Evolutionary conservation across 2,329 filamentous ascomycete genomes (phyloP).

Genomic region (Ascochyta lentis): DNA sequence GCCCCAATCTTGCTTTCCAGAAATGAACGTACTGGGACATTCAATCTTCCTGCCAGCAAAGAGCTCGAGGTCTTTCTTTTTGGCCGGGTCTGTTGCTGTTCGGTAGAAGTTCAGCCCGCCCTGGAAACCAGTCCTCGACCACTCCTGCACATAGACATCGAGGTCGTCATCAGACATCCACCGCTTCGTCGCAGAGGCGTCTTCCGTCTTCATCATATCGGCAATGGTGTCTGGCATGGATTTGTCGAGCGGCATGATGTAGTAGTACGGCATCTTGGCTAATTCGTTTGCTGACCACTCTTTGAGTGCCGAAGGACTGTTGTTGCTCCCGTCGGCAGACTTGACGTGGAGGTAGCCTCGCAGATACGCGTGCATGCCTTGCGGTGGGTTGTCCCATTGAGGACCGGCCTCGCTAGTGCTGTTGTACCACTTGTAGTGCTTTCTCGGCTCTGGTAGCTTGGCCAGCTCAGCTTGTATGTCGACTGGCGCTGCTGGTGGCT

Average conservation of each 20-base stretch:
- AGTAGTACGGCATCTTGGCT: constrained; percentile 69
- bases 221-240: constrained; percentile 67
- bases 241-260: constrained; percentile 66
- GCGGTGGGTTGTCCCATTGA: constrained; percentile 57
- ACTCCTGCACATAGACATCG: constrained; percentile 66
- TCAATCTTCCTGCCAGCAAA: constrained; percentile 68
- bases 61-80: constrained; percentile 60
- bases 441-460: constrained; percentile 62
- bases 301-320: constrained; percentile 60
- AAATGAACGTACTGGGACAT: constrained; percentile 67
- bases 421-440: constrained; percentile 75
- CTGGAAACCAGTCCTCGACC: constrained; percentile 68
- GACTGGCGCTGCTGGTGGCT: constrained; percentile 24
- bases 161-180: constrained; percentile 69
- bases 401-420: constrained; percentile 56
- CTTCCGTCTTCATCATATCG: constrained; percentile 61
- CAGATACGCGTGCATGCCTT: constrained; percentile 66
- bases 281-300: constrained; percentile 65
- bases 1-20: constrained; percentile 69
- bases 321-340: constrained; percentile 65
- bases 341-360: constrained; percentile 74
- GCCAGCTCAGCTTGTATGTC: constrained; percentile 66
- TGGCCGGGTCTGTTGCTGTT: constrained; percentile 60
- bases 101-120: constrained; percentile 73
- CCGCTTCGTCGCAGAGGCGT: constrained; percentile 51